phyloP scores from a whole-genome alignment of 768 basidiomycete species.

The Russula sp. region DNA sequence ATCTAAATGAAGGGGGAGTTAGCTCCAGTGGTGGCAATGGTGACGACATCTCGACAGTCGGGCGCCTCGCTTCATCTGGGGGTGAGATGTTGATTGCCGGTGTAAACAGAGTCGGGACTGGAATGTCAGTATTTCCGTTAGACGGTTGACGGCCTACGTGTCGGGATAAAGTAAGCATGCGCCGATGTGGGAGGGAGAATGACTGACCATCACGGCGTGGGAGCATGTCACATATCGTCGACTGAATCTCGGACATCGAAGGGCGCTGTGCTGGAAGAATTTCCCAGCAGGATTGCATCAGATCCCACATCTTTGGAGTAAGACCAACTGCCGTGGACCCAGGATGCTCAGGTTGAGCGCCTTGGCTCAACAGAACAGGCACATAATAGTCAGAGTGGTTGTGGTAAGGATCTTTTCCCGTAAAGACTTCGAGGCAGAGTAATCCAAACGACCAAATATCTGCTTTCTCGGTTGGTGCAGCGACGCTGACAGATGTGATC shows the following conservation, averaged over 20 bases:
- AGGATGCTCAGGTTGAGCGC: constrained; percentile 9
- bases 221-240: neutral
- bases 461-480: constrained; percentile 4
- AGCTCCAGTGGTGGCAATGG: neutral
- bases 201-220: constrained; percentile 10
- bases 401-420: constrained; percentile 17
- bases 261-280: constrained; percentile 2
- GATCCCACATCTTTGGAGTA: constrained; percentile 22
- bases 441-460: constrained; percentile 25
- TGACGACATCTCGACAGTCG: neutral
- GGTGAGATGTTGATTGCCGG: neutral
- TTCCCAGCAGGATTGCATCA: constrained; percentile 24
- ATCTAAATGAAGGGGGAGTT: no score
- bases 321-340: constrained; percentile 7
- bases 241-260: constrained; percentile 8
- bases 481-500: constrained; percentile 1
- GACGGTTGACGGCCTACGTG: neutral
- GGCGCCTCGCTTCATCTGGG: neutral
- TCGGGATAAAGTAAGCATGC: neutral
- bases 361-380: constrained; percentile 6
- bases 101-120: neutral
- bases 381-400: constrained; percentile 6
- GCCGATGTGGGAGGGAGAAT: neutral
- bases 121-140: neutral
- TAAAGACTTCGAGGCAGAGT: constrained; percentile 22